Base-by-base conservation (phyloP, 2,329 filamentous ascomycete species). In the Aspergillus pseudoglaucus region DNA sequence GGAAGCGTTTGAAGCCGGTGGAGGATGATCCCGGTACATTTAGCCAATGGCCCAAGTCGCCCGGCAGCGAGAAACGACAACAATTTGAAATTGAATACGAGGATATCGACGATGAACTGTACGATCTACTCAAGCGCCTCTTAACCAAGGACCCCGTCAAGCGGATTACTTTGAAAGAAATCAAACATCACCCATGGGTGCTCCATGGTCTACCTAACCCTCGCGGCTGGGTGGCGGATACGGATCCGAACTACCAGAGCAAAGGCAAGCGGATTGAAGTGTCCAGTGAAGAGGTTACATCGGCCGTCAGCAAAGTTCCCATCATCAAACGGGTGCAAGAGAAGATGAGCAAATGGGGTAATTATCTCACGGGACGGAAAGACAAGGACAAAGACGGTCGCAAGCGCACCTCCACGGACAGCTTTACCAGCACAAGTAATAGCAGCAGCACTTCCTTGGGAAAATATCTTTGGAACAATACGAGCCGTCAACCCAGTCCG, bases 171-270 rank as follows among this genome's bases (percentile, higher is more conserved):
- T 75, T 98, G 45, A 83, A 85, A 51, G 91, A 96, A 59, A 91
- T 97, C 60, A 97, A 97, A 67, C 85, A 87, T 51, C 93, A 98
- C 63, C 84, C 85, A 4, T 98, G 93, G 93, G 85, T 97, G 14
- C 76, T 91, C 1, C 76, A 84, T 49, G 90, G 86, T 53, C 80
- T 97, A 41, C 73, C 81, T 30, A 85, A 95, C 57, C 80, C 85
- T 33, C 74, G 81, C 27, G 76, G 78, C 8, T 98, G 93, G 93
- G 81, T 96, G n/a, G 89, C 95, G 58, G 89, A 95, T 53, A 95
- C 90, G 1, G 91, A 97, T 60, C 90, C 90, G 2, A 84, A 82
- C 33, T 80, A 84, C 32, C 85, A 85, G 50, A 85, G 83, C 27
- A 82, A 87, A 48, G 90, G 89, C 55, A 84, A 86, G 63, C 89